phyloP scores from a whole-genome alignment of 2,329 filamentous ascomycete species.

The Diaporthe caulivora region DNA sequence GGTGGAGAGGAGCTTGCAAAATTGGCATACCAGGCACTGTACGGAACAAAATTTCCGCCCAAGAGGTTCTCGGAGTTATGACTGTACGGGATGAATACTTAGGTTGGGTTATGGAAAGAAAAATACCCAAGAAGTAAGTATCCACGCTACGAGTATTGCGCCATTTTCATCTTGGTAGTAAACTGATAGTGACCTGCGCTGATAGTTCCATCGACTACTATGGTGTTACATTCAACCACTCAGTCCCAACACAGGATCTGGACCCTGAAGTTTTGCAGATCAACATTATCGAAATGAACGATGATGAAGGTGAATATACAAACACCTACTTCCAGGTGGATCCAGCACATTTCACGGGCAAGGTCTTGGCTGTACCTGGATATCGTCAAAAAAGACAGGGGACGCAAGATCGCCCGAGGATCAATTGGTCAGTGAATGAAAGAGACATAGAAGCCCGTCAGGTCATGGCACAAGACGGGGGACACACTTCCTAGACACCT shows the following conservation, averaged over 20 bases:
- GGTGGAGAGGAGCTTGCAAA: background rate
- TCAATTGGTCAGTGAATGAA: constrained; percentile 12
- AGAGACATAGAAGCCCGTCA: background rate
- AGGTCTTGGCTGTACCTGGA: constrained; percentile 55
- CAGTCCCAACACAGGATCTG: constrained; percentile 50
- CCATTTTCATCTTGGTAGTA: no score
- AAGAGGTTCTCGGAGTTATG: background rate
- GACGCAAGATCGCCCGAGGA: constrained; percentile 46
- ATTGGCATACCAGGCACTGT: background rate
- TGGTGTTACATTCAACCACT: constrained; percentile 56
- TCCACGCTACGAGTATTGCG: background rate
- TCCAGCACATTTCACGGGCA: constrained; percentile 52
- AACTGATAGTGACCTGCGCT: background rate
- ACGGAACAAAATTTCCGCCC: background rate
- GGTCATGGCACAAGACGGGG: background rate
- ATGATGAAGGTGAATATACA: constrained; percentile 46
- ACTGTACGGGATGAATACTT: constrained; percentile 10
- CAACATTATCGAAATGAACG: constrained; percentile 57
- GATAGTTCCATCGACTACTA: constrained; percentile 50
- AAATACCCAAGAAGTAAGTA: background rate
- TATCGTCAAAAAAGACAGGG: constrained; percentile 55
- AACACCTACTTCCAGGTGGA: constrained; percentile 52
- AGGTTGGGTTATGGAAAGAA: background rate
- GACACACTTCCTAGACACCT: background rate
- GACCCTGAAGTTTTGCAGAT: constrained; percentile 57